Base-by-base conservation (phyloP, 179 eudicot species). In the Kewa caespitosa region DNA sequence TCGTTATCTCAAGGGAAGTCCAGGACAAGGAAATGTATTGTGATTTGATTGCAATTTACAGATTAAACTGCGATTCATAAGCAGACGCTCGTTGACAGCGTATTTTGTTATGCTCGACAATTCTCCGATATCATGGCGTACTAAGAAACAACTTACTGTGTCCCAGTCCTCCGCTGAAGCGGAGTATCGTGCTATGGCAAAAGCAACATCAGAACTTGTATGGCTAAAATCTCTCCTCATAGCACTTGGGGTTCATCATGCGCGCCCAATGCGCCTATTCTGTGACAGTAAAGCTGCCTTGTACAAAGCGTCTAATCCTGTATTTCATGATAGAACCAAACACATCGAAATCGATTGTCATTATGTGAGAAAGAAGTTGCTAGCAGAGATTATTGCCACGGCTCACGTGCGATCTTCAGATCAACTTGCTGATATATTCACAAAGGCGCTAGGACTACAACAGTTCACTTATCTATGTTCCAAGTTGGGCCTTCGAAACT, bases 161-260 rank as follows among this genome's bases (percentile, higher is more conserved):
- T 62, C 67, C 15, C 37, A 15, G 6, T 62, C 38, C 20, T 62
- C 38, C n/a, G 67, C 67, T 12, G 67, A 62, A 62, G 67, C 67
- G 2, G 67, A 62, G 17, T 62, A 62, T 17, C 1, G 38, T 6
- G 37, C 38, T 17, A 62, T 62, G 67, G 67, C 67, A 1, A 15
- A 12, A 6, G 38, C 38, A 1, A 62, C 38, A 3, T 31, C 9
- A 4, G 67, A 62, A 62, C 22, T 62, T 1, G 6, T 33, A 4
- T 62, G 67, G 67, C n/a, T 62, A 8, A 62, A 62, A 11, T 12
- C 32, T 1, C 13, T 59, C 10, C 63, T 59, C 15, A 17, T 17
- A 1, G 33, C 14, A 15, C 0, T 59, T 5, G 33, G 63, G 25
- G 33, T 59, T 1, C 15, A 27, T 0, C 33, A 18, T 8, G 0